Evolutionary conservation across 2,329 filamentous ascomycete species (phyloP).

Genomic region (Mycosphaerelloides madeirae): DNA sequence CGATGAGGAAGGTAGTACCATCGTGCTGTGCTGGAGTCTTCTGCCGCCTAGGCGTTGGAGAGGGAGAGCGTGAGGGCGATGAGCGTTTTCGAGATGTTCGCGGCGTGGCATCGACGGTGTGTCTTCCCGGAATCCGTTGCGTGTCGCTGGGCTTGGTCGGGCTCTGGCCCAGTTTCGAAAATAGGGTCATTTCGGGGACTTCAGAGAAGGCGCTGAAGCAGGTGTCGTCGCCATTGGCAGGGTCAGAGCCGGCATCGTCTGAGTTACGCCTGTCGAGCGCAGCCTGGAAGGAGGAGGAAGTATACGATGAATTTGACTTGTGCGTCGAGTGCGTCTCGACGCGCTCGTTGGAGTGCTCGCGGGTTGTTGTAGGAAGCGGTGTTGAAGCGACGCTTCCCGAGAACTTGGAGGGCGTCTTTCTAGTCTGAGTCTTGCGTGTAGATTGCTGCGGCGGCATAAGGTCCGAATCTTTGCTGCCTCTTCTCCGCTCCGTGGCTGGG

Average conservation of each 20-base stretch:
- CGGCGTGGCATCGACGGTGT: slow-evolving; percentile 42
- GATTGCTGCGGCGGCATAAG: slow-evolving; percentile 30
- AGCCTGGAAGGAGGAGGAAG: slow-evolving; percentile 19
- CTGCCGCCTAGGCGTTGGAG: slow-evolving; percentile 51
- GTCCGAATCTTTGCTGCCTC: slow-evolving; percentile 25
- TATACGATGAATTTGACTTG: slow-evolving; percentile 3
- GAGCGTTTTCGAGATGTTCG: slow-evolving; percentile 44
- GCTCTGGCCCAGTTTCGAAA: slow-evolving; percentile 64
- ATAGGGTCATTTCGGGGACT: slow-evolving; percentile 79
- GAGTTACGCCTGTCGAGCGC: slow-evolving; percentile 23
- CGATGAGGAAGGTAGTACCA: slow-evolving; percentile 72
- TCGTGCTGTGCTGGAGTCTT: slow-evolving; percentile 44
- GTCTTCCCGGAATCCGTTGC: slow-evolving; percentile 19
- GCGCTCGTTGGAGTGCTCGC: slow-evolving; percentile 13
- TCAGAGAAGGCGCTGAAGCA: slow-evolving; percentile 86
- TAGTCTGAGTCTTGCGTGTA: slow-evolving; percentile 25
- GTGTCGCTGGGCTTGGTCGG: slow-evolving; percentile 37
- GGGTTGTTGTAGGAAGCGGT: slow-evolving; percentile 19
- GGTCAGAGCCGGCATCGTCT: slow-evolving; percentile 17
- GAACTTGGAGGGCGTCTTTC: slow-evolving; percentile 25
- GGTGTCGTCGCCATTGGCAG: slow-evolving; percentile 57
- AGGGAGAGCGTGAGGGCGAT: slow-evolving; percentile 40
- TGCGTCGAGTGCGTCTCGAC: slow-evolving; percentile 4
- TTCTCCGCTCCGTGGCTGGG: slow-evolving; percentile 11
- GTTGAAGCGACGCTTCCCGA: slow-evolving; percentile 24